Evolutionary conservation across 192 early-diverging fungal species (phyloP).

Genomic region (Geranomyces michiganensis): DNA sequence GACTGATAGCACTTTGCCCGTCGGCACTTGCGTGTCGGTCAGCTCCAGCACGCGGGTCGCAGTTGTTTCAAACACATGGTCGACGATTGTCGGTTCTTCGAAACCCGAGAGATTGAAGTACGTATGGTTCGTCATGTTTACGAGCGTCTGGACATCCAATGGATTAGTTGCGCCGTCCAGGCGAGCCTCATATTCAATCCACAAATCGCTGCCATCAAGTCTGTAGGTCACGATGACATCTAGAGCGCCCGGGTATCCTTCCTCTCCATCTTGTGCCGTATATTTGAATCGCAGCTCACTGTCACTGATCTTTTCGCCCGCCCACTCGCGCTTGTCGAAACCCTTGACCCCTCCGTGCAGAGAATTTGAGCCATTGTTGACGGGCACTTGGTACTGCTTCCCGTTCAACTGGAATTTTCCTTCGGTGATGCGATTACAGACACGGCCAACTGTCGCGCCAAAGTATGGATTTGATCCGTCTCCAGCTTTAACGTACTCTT

Average conservation of each 20-base stretch:
- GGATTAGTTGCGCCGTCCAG: slow-evolving; percentile 53
- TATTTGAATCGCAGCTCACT: slow-evolving; percentile 56
- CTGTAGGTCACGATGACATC: slow-evolving; percentile 63
- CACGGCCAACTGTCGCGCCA: slow-evolving; percentile 76
- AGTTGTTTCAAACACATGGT: slow-evolving; percentile 55
- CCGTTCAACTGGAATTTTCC: slow-evolving; percentile 69
- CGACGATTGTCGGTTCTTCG: slow-evolving; percentile 41
- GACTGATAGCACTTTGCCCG: slow-evolving; percentile 58
- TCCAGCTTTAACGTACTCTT: slow-evolving; percentile 44
- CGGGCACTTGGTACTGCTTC: slow-evolving; percentile 54
- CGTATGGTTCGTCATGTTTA: slow-evolving; percentile 84
- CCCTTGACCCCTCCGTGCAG: slow-evolving; percentile 81
- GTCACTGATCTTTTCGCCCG: slow-evolving; percentile 43
- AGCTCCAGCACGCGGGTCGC: slow-evolving; percentile 55
- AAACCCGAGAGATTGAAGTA: slow-evolving; percentile 89
- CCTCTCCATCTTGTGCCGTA: slow-evolving; percentile 71
- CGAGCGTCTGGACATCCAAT: slow-evolving; percentile 54
- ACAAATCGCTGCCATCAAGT: slow-evolving; percentile 24
- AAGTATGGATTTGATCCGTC: slow-evolving; percentile 66
- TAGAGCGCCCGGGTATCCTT: slow-evolving; percentile 79
- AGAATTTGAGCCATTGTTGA: slow-evolving; percentile 75
- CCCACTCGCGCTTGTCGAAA: slow-evolving; percentile 74
- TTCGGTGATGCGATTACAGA: slow-evolving; percentile 70
- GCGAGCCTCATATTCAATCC: slow-evolving; percentile 50
- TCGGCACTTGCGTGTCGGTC: slow-evolving; percentile 68